Percentiles rank a stretch among this genome's conserved stretches.
Evolutionary conservation across 805 yeast species (phyloP).

Genomic region (Kazachstania psychrophila): DNA sequence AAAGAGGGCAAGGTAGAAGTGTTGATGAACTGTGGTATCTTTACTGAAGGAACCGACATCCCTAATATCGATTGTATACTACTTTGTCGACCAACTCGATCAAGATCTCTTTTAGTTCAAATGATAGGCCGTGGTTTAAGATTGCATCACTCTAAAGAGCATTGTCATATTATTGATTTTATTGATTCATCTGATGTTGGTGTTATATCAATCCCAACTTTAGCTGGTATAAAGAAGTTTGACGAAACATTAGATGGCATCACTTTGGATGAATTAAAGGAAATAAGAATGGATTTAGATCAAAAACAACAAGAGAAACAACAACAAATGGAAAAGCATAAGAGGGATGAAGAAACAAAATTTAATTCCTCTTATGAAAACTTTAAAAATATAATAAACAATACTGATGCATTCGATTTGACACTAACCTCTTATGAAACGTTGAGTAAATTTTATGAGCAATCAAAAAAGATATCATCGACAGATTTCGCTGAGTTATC

Average conservation of each 20-base stretch:
- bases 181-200: slow-evolving; percentile 53
- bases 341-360: slow-evolving; percentile 1
- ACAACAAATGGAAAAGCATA: slow-evolving; percentile 5
- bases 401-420: slow-evolving; percentile 21
- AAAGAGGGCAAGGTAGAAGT: slow-evolving; percentile 56
- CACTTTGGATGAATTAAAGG: slow-evolving; percentile 28
- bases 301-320: slow-evolving; percentile 8
- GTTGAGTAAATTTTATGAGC: slow-evolving; percentile 27
- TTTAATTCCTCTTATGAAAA: slow-evolving; percentile 4
- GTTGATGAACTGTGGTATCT: slow-evolving; percentile 76
- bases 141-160: slow-evolving; percentile 46
- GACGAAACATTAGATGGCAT: slow-evolving; percentile 24
- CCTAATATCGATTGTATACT: slow-evolving; percentile 79
- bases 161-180: slow-evolving; percentile 71
- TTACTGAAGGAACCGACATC: slow-evolving; percentile 92
- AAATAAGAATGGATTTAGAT: slow-evolving; percentile 13
- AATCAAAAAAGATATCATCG: slow-evolving; percentile 1
- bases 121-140: slow-evolving; percentile 91
- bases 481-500: slow-evolving; percentile 6
- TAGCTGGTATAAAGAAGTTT: slow-evolving; percentile 31
- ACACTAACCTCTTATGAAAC: slow-evolving; percentile 34
- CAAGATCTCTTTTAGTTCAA: slow-evolving; percentile 62
- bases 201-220: slow-evolving; percentile 45
- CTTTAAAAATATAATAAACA: slow-evolving; percentile 11
- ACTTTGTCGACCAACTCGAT: slow-evolving; percentile 72